Evolutionary conservation across 495 filamentous ascomycete genomes (phyloP), one percentile per base, ranked within the genome.

Genomic region (Achaetomiella virescens): DNA sequence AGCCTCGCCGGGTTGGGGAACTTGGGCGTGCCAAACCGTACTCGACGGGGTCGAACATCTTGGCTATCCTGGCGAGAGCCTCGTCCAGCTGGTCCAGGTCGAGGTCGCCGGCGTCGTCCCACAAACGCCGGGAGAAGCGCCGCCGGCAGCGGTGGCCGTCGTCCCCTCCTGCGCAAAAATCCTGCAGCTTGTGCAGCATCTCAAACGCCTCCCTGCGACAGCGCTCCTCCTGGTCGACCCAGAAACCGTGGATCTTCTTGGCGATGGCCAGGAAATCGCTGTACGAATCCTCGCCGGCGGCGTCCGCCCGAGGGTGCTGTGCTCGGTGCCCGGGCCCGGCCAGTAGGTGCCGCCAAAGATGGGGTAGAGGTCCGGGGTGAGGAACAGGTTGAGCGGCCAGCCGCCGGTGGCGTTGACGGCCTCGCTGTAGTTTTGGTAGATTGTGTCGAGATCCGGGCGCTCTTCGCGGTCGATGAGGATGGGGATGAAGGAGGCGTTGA

Each of bases 401-500:
- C 93, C 93, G 3, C 91, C 95, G 2, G 86, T 90, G 18, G 90
- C 90, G 35, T 86, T 95, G 15, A 92, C 91, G 6, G 91, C 92
- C 74, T 96, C 89, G 29, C 95, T 89, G 73, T 95, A 98, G 72
- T 96, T 96, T 88, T 97, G 95, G 68, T 97, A 98, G 54, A 97
- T 91, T 49, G 90, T 86, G 66, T 98, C 93, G 61, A 97, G 82
- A 67, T 97, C 91, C 2, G 95, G 93, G 33, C 92, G 86, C 69
- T 97, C 92, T 69, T 98, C 93, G 27, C 91, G 84, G 67, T 98
- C 93, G 60, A 97, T 80, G 61, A 96, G 87, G 70, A 98, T 85
- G 8, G 93, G 93, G 21, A 98, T 84, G 70, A 97, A 97, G 44
- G 84, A 79, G 52, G 84, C 75, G 71, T 97, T 98, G 40, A 98